Evolutionary conservation across 805 yeast genomes (phyloP).

Genomic region (Pichia exigua): DNA sequence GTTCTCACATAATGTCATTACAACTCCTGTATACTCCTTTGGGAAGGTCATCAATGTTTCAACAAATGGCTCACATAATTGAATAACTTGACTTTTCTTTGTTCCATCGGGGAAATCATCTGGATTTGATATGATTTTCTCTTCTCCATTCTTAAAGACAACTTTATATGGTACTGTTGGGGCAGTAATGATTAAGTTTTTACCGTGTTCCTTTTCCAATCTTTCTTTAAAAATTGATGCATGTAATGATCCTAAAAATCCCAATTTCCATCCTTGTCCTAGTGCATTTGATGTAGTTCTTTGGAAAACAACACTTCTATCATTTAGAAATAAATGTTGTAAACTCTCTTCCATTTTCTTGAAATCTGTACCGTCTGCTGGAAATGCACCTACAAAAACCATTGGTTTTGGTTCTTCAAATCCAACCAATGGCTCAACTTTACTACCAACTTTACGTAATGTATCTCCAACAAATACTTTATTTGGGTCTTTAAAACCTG

Average conservation of each 20-base stretch:
- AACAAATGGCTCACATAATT: constrained; percentile 77
- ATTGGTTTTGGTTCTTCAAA: constrained; percentile 96
- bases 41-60: constrained; percentile 89
- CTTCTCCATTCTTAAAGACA: constrained; percentile 56
- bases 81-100: constrained; percentile 33
- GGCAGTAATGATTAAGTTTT: constrained; percentile 82
- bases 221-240: constrained; percentile 93
- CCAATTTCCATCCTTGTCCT: constrained; percentile 97
- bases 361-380: constrained; percentile 90
- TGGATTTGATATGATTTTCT: constrained; percentile 72
- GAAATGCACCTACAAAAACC: constrained; percentile 98
- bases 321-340: constrained; percentile 82
- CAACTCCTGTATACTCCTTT: constrained; percentile 78
- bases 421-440: constrained; percentile 78
- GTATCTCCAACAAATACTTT: constrained; percentile 94
- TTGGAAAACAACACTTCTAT: constrained; percentile 81
- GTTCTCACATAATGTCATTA: constrained; percentile 76
- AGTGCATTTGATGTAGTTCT: constrained; percentile 89
- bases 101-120: constrained; percentile 78
- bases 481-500: constrained; percentile 82
- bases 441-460: constrained; percentile 49
- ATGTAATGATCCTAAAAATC: constrained; percentile 89
- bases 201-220: constrained; percentile 88
- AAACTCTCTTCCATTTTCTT: constrained; percentile 83
- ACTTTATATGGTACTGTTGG: constrained; percentile 93